Conservation (phyloP, 2,329 filamentous ascomycete species). For the Cladosporium sp. region DNA sequence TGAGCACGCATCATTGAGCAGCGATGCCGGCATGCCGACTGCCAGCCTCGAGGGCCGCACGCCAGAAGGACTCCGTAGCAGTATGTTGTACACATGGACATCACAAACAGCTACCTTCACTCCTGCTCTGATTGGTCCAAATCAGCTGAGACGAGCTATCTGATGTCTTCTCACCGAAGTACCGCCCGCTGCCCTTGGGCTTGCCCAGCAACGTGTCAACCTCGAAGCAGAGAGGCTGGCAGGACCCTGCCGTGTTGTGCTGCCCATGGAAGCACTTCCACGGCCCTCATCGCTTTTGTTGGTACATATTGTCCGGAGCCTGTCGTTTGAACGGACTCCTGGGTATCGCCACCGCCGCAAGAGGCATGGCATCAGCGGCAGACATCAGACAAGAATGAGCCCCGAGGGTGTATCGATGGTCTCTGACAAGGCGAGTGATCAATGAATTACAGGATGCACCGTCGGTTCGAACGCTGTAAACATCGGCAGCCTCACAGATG, state of each 20-base stretch:
- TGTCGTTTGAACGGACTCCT: no score
- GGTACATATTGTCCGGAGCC: neutral
- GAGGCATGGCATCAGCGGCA: no score
- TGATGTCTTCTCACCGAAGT: neutral
- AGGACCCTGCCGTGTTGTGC: neutral
- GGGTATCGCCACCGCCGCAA: no score
- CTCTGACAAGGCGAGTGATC: no score
- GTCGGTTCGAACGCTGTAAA: no score
- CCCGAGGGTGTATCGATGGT: no score
- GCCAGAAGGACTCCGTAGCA: neutral
- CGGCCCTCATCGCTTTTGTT: neutral
- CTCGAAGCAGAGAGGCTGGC: neutral
- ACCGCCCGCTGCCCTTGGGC: neutral
- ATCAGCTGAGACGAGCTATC: neutral
- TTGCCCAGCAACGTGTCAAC: neutral
- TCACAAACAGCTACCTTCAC: neutral
- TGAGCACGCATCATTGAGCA: neutral
- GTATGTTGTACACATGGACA: constrained; percentile 2
- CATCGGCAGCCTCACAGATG: no score
- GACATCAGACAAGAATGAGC: no score
- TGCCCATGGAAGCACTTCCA: neutral
- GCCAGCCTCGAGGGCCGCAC: no score
- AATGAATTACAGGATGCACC: no score
- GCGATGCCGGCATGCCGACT: no score
- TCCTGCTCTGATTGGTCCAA: neutral